Percentiles rank a stretch among this genome's conserved stretches.
Evolutionary conservation across 352 stramenopile species (phyloP).

Genomic region (Pythium insidiosum): DNA sequence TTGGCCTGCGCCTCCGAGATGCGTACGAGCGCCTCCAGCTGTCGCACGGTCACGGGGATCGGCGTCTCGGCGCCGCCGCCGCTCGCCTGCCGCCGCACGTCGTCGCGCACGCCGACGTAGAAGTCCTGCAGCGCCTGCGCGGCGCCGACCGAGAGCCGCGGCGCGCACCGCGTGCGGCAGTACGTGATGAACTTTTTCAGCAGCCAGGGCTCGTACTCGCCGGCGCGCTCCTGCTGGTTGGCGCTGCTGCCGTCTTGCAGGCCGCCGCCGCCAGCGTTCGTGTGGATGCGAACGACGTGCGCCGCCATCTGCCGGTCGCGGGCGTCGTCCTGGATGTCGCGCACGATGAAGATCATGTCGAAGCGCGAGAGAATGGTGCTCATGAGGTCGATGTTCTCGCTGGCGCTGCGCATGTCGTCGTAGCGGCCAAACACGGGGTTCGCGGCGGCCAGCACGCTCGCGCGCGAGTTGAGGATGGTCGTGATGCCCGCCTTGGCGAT

Average conservation of each 20-base stretch:
- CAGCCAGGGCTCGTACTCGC: conserved; percentile 78
- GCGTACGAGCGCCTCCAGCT: conserved; percentile 97
- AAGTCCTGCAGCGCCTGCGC: conserved; percentile 92
- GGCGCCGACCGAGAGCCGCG: conserved; percentile 87
- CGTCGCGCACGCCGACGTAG: conserved; percentile 97
- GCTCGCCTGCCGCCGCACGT: conserved; percentile 84
- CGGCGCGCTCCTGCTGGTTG: conserved; percentile 21
- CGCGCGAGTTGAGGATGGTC: conserved; percentile 95
- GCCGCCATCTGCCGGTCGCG: conserved; percentile 94
- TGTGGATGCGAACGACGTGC: conserved; percentile 98
- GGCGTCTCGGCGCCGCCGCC: conserved; percentile 66
- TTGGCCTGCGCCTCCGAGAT: conserved; percentile 97
- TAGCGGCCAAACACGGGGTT: conserved; percentile 99
- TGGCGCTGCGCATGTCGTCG: conserved; percentile 96
- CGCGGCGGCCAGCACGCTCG: conserved; percentile 91
- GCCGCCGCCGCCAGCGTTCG: conserved; percentile 50
- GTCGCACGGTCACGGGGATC: conserved; percentile 97
- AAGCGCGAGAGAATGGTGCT: conserved; percentile 98
- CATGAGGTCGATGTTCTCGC: conserved; percentile 99
- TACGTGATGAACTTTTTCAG: conserved; percentile 99
- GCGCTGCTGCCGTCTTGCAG: conserved; percentile 7
- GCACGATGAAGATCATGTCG: conserved; percentile 99
- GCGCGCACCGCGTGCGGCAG: conserved; percentile 91
- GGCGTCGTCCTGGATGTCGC: conserved; percentile 96
- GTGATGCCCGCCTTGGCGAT: conserved; percentile 99